Base-by-base conservation (phyloP, 805 yeast species). In the Teunomyces aglyptinius region DNA sequence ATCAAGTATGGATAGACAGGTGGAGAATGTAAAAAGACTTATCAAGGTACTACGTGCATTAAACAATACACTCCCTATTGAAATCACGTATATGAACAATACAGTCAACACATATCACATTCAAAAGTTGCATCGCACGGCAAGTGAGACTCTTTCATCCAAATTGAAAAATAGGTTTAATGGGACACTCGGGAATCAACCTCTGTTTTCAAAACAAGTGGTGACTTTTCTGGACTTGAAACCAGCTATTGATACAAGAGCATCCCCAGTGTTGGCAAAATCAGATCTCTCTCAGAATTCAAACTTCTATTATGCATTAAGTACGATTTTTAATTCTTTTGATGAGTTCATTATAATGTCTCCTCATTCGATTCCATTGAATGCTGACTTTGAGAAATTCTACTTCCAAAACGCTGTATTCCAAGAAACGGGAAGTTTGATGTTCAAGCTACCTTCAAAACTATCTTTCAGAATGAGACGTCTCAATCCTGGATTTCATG, bases 311-410 rank as follows among this genome's bases (percentile, higher is more conserved):
- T 41, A 58, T 18, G 45, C 52, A 19, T 32, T 52, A 36, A 47
- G 65, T 7, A 61, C 71, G 8, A 49, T 71, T 10, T 68, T 67
- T 56, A 60, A 60, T 45, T 58, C 70, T 0, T 70, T 68, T 46
- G 67, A 63, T 38, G 65, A 67, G 22, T 54, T 57, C 3, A 45
- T 70, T 6, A 45, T 67, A 11, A 20, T 70, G 29, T 56, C 63
- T 7, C 59, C 67, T 10, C 55, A 62, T 34, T 49, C 60, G 3
- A 59, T 66, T 11, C 65, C 70, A 4, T 43, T 69, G 45, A 41
- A 55, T 12, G 41, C 46, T 15, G 36, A 47, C 16, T 42, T 49
- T 12, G 45, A 49, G 5, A 48, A 48, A 2, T 40, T 43, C 12
- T 46, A 61, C 13, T 63, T 67, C 20, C 47, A 55, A 11, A 46